Conservation (phyloP, 2,329 filamentous ascomycete genomes). For the Aspergillus unguis region DNA sequence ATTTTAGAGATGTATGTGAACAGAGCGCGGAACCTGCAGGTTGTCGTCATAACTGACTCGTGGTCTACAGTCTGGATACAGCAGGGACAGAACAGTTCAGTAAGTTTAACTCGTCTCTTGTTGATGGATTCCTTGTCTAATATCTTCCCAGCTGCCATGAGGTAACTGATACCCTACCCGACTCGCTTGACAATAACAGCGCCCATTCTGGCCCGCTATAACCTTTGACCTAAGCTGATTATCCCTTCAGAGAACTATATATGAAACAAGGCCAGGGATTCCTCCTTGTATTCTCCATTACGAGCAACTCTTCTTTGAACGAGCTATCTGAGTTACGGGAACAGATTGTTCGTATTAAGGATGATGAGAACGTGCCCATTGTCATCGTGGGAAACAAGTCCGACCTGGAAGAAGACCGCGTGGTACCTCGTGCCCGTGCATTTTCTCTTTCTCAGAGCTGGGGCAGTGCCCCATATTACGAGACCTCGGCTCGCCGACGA, state of each 20-base stretch:
- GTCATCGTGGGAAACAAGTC: slow-evolving; percentile 92
- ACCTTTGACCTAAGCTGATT: slow-evolving; percentile 5
- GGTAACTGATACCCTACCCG: slow-evolving; percentile 38
- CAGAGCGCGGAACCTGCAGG: neutral
- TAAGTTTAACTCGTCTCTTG: slow-evolving; percentile 47
- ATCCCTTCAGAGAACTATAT: slow-evolving; percentile 65
- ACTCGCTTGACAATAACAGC: too few relatives aligned
- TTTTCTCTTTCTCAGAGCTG: slow-evolving; percentile 83
- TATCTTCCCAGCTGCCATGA: slow-evolving; percentile 51
- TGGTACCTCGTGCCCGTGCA: slow-evolving; percentile 71
- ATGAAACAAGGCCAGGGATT: slow-evolving; percentile 94
- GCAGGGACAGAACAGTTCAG: slow-evolving; percentile 91
- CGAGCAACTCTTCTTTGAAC: slow-evolving; percentile 74
- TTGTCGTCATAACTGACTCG: slow-evolving; percentile 8
- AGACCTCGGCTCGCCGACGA: slow-evolving; percentile 76
- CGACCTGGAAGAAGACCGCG: slow-evolving; percentile 80
- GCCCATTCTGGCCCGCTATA: neutral
- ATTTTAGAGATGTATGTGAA: slow-evolving; percentile 76
- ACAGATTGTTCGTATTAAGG: slow-evolving; percentile 88
- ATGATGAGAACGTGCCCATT: slow-evolving; percentile 78
- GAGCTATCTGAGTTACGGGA: slow-evolving; percentile 79
- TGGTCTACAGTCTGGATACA: slow-evolving; percentile 66
- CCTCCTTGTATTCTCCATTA: slow-evolving; percentile 87
- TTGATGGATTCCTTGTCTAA: slow-evolving; percentile 15
- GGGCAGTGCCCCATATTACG: slow-evolving; percentile 85